Conservation (phyloP, 2,329 filamentous ascomycete species). For the Apiospora kogelbergensis region DNA sequence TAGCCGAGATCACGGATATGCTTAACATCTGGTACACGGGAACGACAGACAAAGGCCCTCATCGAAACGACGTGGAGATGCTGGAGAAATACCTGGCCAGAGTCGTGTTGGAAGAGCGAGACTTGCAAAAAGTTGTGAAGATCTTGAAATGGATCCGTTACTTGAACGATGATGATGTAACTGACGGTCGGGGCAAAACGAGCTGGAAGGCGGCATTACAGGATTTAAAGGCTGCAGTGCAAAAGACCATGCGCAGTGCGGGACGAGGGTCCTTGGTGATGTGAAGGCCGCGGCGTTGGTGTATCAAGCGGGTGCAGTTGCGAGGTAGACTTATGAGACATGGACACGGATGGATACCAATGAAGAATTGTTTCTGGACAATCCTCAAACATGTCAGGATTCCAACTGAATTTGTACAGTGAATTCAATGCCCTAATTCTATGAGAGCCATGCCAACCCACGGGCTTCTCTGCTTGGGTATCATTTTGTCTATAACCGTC, state of each 20-base stretch:
- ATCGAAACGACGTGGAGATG: conserved; percentile 73
- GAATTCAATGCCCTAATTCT: neutral
- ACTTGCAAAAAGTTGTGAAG: conserved; percentile 72
- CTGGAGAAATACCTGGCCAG: conserved; percentile 70
- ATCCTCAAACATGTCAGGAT: neutral
- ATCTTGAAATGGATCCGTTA: conserved; percentile 68
- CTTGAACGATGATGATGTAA: conserved; percentile 36
- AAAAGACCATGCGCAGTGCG: conserved; percentile 53
- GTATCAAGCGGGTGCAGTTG: neutral
- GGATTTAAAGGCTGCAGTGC: conserved; percentile 49
- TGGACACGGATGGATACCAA: neutral
- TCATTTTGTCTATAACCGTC: conserved; percentile 1
- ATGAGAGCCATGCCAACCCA: neutral
- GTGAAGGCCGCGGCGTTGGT: neutral
- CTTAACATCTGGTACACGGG: conserved; percentile 74
- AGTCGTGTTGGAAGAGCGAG: conserved; percentile 73
- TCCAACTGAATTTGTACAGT: neutral
- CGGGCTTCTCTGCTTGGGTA: neutral
- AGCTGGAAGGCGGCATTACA: conserved; percentile 47
- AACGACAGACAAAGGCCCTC: conserved; percentile 74
- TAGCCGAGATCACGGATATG: conserved; percentile 68
- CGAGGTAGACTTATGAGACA: neutral
- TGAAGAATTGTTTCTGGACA: neutral
- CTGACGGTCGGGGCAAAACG: conserved; percentile 30
- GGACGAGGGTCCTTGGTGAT: conserved; percentile 58